Base-by-base conservation (phyloP, 345 rosid genomes). In the Limnanthes douglasii region DNA sequence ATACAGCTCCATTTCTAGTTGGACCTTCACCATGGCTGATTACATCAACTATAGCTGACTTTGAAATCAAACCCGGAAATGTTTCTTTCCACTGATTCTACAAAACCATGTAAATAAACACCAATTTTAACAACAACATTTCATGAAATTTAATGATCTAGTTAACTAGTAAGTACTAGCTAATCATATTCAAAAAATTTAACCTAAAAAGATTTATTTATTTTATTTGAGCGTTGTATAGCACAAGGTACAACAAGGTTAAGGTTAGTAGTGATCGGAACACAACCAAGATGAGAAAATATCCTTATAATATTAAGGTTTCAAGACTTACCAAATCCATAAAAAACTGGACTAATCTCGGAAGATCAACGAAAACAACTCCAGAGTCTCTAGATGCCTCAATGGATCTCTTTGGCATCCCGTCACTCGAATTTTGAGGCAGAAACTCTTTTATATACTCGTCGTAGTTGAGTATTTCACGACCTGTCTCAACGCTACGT, bases 51-150 rank as follows among this genome's bases (percentile, higher is more conserved):
- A 75, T 75, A 0, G 73, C 88, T 6, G 93, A 95, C 64, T 90
- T 90, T 24, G 98, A 74, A 44, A 90, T 54, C 56, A 90, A 54
- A 60, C 85, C 61, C n/a, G 98, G 84, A 60, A 90, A 90, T 94
- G 75, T 77, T 55, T 86, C 94, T 59, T 66, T 90, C 98, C 98
- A 90, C 49, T 72, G 92, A 61, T 66, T 77, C 98, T 88, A 28
- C 56, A 50, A 5, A 5, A 14, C n/a, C n/a, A n/a, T n/a, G n/a
- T n/a, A n/a, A n/a, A n/a, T n/a, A n/a, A 21, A 31, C 18, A 18
- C 30, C 13, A 17, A 21, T 7, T 27, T 28, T 5, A 31, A 44
- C 13, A 41, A 31, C 10, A 31, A 29, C 18, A 9, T 22, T 34
- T 34, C 10, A 1, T 3, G 14, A 12, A 1, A 5, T 1, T 16